Base-by-base conservation (phyloP, 140 eudicot genomes). In the Stevia rebaudiana region DNA sequence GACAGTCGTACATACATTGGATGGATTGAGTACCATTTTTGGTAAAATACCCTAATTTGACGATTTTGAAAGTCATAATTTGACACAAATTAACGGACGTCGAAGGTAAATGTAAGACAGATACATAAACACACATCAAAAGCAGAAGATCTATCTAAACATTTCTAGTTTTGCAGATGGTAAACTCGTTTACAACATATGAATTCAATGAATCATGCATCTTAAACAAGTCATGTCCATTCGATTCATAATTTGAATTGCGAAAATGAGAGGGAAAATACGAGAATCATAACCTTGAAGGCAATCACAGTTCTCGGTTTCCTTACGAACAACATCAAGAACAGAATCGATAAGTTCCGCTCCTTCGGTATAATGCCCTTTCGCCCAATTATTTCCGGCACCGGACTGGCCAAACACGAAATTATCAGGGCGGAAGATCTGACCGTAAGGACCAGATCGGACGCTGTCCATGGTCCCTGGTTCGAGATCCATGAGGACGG, bases 361-460 rank as follows among this genome's bases (percentile, higher is more conserved):
- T 12, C 83, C 83, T 62, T 78, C 88, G 1, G 88, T 82, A 41
- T 82, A 82, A 51, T 78, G n/a, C n/a, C n/a, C n/a, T n/a, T n/a
- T n/a, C n/a, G n/a, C n/a, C n/a, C n/a, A n/a, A n/a, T n/a, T n/a
- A 49, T 79, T 79, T 21, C 84, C 84, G 16, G 83, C 86, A 58
- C 86, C 86, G 6, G 83, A 77, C 70, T 81, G 83, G 4, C 86
- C 86, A 31, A 81, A 81, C 33, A 81, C 83, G 21, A 78, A 82
- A 77, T 82, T 82, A 68, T 79, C 81, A 16, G 84, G 84, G 6
- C 81, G 61, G 68, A 79, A 79, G 43, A 79, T 79, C 75, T 79
- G 84, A 1, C 84, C 84, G 68, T 79, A 79, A 3, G 84, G 84
- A 6, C 84, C 84, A 15, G 84, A 79, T 35, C 84, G 52, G 52